Evolutionary conservation across 768 basidiomycete species (phyloP), one percentile per base, ranked within the genome.

Genomic region (Mycena alexandri): DNA sequence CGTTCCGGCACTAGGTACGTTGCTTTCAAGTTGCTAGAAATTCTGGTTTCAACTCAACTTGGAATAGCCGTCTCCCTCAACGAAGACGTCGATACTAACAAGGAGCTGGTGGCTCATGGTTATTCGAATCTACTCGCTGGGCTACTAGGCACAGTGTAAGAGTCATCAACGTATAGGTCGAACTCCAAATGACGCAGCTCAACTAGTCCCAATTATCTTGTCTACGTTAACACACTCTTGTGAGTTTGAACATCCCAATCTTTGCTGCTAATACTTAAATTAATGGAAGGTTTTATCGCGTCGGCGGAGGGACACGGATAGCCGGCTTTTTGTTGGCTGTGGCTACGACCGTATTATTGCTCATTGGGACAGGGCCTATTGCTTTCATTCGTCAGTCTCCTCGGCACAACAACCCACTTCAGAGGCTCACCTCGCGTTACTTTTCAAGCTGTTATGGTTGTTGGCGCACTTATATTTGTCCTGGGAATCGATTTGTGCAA

Each of bases 401-500:
- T 21, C 16, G 1, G 41, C 21, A 0, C 17, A 8, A 12, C 14
- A 8, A 12, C 1, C 9, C 33, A 42, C 56, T 55, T 42, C 21
- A 3, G n/a, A 53, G 53, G 17, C 52, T 57, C 46, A 54, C 14
- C 63, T 16, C 13, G 44, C 25, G 24, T 51, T 33, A 60, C 5
- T 38, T 38, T 14, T 48, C 48, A 67, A 96, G 95, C 95, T 63
- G 91, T 98, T 34, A 90, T 94, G 88, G 90, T 97, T 6, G 95
- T 98, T 16, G 90, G 91, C 0, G 90, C 95, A 2, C 83, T 99
- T 61, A 98, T 99, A 68, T 96, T 95, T 71, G 95, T 98, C 11
- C 85, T 99, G 38, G 98, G 96, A 0, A 87, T 98, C 56, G 97
- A 99, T 71, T 88, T 99, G 43, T 89, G 95, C 44, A 97, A 96